A percentile compares a stretch with the other conserved stretches of the same genome.
Conservation (phyloP, 108 stramenopile genomes). For the Cyclotella choctawhatcheeana region DNA sequence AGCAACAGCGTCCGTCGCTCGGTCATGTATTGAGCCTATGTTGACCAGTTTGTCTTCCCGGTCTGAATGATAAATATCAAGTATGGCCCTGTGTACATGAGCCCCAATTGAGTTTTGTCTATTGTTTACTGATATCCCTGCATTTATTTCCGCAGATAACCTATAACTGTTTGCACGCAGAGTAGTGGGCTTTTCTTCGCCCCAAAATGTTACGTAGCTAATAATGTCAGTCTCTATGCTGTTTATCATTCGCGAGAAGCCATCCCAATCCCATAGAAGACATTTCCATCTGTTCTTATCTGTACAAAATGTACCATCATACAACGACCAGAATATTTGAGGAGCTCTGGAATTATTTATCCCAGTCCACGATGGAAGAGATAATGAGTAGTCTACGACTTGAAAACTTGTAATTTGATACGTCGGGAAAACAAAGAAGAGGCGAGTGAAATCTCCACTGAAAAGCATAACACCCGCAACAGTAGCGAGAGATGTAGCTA, state of each 20-base stretch:
- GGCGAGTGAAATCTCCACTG: constrained; percentile 3
- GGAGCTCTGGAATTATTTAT: not conserved
- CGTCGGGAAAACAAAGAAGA: constrained; percentile 16
- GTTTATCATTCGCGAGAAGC: not conserved
- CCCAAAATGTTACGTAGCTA: not conserved
- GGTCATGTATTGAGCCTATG: constrained; percentile 12
- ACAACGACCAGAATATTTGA: not conserved
- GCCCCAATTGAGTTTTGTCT: constrained; percentile 15
- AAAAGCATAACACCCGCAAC: constrained; percentile 3
- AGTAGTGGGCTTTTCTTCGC: not conserved
- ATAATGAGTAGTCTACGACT: constrained; percentile 3
- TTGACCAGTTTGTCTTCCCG: constrained; percentile 6
- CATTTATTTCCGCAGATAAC: constrained; percentile 15
- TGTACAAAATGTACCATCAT: not conserved
- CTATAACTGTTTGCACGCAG: constrained; percentile 3
- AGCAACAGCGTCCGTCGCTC: constrained; percentile 3
- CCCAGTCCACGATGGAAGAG: constrained; percentile 4
- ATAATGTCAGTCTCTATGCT: constrained; percentile 4
- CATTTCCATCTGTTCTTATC: not conserved
- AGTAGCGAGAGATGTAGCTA: constrained; percentile 17
- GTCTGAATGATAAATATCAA: constrained; percentile 20
- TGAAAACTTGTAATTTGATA: constrained; percentile 12
- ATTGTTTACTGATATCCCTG: constrained; percentile 20
- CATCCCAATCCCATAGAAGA: constrained; percentile 15
- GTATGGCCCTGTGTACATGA: constrained; percentile 13